Base-by-base conservation (phyloP, 2,329 filamentous ascomycete genomes). In the Phialemonium atrogriseum region DNA sequence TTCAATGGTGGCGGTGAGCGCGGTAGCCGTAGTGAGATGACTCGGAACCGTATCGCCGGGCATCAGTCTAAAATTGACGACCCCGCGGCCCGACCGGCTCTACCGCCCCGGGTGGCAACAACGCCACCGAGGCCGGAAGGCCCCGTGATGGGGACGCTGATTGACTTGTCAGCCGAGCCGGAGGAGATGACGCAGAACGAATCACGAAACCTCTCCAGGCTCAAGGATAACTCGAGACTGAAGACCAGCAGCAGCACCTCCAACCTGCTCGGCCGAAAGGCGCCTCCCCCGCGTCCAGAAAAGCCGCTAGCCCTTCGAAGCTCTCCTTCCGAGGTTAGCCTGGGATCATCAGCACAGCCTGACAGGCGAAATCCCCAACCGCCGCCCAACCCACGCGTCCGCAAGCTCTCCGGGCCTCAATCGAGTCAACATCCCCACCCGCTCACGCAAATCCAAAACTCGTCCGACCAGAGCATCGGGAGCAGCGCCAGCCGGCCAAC, bases 211-310 rank as follows among this genome's bases (percentile, higher is more conserved):
- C 42, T 57, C 3, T 39, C 48, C 12, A 50, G 57, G 30, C 28
- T 50, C 10, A 45, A 80, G 48, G 79, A 80, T 6, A 80, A 79
- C 1, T 80, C 80, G 0, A 53, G 64, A 33, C 68, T 74, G 37
- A 89, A 88, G 54, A 77, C 80, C 37, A 80, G 88, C 34, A 80
- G 73, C 0, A 38, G 42, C 7, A 30, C 33, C 13, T 28, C 41
- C 7, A 42, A 45, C 17, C 21, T 41, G 4, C 30, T 39, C 2
- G 15, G 35, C 7, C 38, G 47, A 4, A 60, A 60, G 32, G 49
- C 55, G 7, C 61, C 67, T 5, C 73, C 73, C 1, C 73, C 71
- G 7, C 66, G 69, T 10, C 77, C 77, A 1, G 55, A 53, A 4
- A 81, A 81, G 48, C 77, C 77, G 0, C 48, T 59, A 0, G 64